A percentile compares a stretch with the other conserved stretches of the same genome.
These are phyloP conservation scores for Hortiboletus campestris DNA, from an alignment of 768 basidiomycete species.

Conservation along the genomic window DNA sequence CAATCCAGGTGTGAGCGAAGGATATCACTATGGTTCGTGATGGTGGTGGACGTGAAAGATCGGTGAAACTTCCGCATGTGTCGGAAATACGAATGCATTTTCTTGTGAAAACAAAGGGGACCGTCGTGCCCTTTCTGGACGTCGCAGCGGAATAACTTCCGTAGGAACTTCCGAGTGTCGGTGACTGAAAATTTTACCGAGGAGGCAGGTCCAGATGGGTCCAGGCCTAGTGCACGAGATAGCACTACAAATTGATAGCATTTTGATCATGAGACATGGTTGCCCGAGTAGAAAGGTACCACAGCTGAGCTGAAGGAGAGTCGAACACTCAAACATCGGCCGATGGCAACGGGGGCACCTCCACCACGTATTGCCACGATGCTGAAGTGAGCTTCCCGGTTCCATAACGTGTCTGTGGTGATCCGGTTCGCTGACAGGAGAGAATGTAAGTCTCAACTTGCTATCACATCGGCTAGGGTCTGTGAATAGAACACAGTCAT, in stretches of 20 bases:
- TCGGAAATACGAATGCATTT: not conserved
- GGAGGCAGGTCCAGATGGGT: not conserved
- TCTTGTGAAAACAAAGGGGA: not conserved
- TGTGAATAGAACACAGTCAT: not conserved
- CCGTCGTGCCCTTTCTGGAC: not conserved
- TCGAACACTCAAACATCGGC: not conserved
- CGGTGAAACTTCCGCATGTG: not conserved
- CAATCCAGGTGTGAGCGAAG: not conserved
- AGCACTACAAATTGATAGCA: not conserved
- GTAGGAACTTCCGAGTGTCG: not conserved
- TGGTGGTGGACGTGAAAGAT: not conserved
- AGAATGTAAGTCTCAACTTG: not conserved
- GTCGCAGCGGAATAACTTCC: not conserved
- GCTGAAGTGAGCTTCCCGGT: not conserved
- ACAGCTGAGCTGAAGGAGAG: not conserved
- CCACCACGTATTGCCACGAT: not conserved
- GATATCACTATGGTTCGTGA: not conserved
- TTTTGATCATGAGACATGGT: not conserved
- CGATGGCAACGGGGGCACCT: not conserved
- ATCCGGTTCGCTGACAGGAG: not conserved
- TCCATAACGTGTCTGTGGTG: not conserved
- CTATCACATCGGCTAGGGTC: not conserved
- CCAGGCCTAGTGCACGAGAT: not conserved
- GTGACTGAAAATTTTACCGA: conserved; percentile 6
- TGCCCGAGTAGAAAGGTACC: not conserved